phyloP scores from a whole-genome alignment of 139 green algal genomes.

The Astrephomene gubernaculifera region DNA sequence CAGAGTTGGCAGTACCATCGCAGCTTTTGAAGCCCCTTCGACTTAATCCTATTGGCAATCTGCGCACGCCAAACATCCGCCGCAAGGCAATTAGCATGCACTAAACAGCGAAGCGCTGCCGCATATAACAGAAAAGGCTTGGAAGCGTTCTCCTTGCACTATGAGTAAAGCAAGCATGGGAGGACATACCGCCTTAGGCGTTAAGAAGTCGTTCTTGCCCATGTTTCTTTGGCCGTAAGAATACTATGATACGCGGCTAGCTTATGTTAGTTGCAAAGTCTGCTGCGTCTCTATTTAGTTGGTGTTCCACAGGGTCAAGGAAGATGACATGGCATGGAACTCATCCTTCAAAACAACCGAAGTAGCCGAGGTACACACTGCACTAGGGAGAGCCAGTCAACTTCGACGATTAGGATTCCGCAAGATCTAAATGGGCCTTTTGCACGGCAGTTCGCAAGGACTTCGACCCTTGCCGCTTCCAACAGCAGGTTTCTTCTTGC shows the following conservation, averaged over 20 bases:
- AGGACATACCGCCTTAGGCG: slow-evolving; percentile 84
- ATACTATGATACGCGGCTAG: no score
- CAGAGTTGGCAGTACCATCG: slow-evolving; percentile 98
- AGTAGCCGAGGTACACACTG: no score
- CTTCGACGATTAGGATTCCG: not conserved
- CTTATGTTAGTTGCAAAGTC: no score
- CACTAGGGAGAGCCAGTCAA: no score
- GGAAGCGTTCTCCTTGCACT: not conserved
- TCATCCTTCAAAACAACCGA: no score
- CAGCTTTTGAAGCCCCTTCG: slow-evolving; percentile 97
- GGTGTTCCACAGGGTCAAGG: no score
- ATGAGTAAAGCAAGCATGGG: not conserved
- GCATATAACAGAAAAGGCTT: no score
- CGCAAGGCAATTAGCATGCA: not conserved
- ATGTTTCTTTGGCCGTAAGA: no score
- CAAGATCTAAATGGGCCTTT: not conserved
- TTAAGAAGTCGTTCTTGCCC: slow-evolving; percentile 92
- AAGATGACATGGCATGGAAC: no score
- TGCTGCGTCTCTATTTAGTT: no score
- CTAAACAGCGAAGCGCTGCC: not conserved
- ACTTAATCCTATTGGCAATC: slow-evolving; percentile 97
- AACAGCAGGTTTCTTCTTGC: not conserved
- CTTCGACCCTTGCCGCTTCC: not conserved
- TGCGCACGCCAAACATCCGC: slow-evolving; percentile 41
- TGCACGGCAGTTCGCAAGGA: slow-evolving; percentile 6